Conservation (phyloP, 2,329 filamentous ascomycete genomes). For the Trichoderma sp. region DNA sequence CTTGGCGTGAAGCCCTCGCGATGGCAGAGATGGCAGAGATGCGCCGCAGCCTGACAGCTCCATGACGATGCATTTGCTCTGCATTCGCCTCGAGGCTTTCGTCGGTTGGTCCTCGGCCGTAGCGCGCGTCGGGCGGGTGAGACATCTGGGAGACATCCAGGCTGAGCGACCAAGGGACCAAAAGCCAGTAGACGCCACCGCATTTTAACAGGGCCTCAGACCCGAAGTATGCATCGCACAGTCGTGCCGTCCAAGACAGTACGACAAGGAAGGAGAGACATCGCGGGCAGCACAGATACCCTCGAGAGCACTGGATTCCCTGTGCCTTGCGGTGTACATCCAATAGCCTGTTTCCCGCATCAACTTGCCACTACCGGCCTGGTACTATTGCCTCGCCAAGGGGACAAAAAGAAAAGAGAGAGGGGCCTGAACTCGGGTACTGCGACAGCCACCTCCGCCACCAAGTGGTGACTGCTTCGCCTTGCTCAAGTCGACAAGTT, state of each 20-base stretch:
- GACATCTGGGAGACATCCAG: slow-evolving; percentile 13
- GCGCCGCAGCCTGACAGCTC: slow-evolving; percentile 16
- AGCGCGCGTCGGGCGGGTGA: slow-evolving; percentile 12
- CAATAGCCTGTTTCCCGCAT: not conserved
- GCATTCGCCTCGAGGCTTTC: not conserved
- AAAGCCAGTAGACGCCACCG: slow-evolving; percentile 4
- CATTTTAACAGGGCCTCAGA: slow-evolving; percentile 8
- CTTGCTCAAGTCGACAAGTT: not conserved
- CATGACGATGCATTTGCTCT: slow-evolving; percentile 3
- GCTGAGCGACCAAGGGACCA: slow-evolving; percentile 8
- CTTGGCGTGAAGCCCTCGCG: not conserved
- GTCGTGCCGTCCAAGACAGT: slow-evolving; percentile 16
- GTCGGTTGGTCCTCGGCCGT: not conserved
- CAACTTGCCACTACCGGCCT: not conserved
- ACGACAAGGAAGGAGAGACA: slow-evolving; percentile 15
- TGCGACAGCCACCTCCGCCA: not conserved
- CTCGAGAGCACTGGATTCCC: not conserved
- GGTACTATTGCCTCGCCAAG: not conserved
- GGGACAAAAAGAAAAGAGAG: not conserved
- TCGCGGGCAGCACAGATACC: not conserved
- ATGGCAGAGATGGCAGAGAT: slow-evolving; percentile 7
- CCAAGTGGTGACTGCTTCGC: not conserved
- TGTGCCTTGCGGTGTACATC: not conserved
- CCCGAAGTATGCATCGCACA: slow-evolving; percentile 24
- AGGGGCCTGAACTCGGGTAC: not conserved